Base-by-base conservation (phyloP, 306 rosid genomes). In the Psophocarpus tetragonolobus region DNA sequence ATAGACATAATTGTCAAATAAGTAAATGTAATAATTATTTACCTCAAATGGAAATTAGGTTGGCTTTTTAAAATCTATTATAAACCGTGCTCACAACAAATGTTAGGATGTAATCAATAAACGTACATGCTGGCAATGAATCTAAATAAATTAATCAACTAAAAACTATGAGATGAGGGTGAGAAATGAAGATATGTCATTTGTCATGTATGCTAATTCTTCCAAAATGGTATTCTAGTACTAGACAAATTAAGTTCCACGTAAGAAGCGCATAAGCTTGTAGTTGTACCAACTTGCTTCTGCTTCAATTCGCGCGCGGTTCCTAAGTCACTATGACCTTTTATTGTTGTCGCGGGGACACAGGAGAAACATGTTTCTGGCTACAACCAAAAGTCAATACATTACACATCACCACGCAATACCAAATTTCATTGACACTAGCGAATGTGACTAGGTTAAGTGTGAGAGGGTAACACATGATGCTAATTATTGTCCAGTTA, bases 281-380 rank as follows among this genome's bases (percentile, higher is more conserved):
- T 62, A 30, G 18, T 51, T 30, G 27, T 70, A 60, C 48, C 42
- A 70, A 76, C 24, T 41, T 76, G 75, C 44, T 32, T 58, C 18
- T 48, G 50, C 73, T 35, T 62, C 61, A 65, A 56, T 26, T 51
- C 85, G n/a, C n/a, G n/a, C 86, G 83, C 84, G 87, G 87, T 77
- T 10, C 80, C 47, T 58, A 61, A 73, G 45, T 39, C 35, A 32
- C n/a, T 4, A 0, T 20, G 41, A 73, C 14, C 4, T 74, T 53
- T 30, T 57, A 27, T 62, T 79, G 56, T 61, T 62, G 81, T 88
- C 90, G 85, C 83, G 84, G 84, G 82, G 65, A 18, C 35, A 75
- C 74, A 75, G 51, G 33, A 67, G 51, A 76, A 76, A 58, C 78
- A 64, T 72, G 32, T 21, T 76, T 48, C 36, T 36, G 48, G n/a